Conservation (phyloP, 495 filamentous ascomycete species). For the Stereocaulon alpinum region DNA sequence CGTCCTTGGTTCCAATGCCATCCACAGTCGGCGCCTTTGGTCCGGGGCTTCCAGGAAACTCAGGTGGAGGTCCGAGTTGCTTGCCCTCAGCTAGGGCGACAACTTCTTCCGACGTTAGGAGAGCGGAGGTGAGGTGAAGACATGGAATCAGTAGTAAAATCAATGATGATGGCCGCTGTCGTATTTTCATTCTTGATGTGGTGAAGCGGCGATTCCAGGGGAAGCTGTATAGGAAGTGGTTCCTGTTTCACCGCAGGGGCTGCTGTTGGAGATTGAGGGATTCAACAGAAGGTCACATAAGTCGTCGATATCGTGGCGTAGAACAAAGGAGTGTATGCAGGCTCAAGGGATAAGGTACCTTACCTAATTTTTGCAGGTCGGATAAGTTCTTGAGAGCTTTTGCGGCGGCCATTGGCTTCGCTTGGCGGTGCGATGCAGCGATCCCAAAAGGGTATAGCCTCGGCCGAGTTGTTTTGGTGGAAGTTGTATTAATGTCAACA, state of each 20-base stretch:
- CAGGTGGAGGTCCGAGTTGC: slow-evolving; percentile 7
- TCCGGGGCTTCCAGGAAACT: slow-evolving; percentile 12
- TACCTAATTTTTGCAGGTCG: not conserved
- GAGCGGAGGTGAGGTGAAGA: slow-evolving; percentile 24
- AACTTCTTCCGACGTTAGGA: slow-evolving; percentile 21
- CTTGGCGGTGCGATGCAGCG: not conserved
- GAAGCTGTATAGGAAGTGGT: not conserved
- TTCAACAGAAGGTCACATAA: not conserved
- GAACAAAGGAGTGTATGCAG: not conserved
- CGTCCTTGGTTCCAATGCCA: slow-evolving; percentile 65
- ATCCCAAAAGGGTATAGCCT: slow-evolving; percentile 3
- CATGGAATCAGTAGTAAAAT: slow-evolving; percentile 38
- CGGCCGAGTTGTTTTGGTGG: slow-evolving; percentile 1
- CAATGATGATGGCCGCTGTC: slow-evolving; percentile 31
- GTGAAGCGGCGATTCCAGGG: not conserved
- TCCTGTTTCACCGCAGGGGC: not conserved
- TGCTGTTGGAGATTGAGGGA: not conserved
- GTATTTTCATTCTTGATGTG: slow-evolving; percentile 33
- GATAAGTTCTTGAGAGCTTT: not conserved
- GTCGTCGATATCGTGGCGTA: not conserved
- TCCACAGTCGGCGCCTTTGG: slow-evolving; percentile 29
- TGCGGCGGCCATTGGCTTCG: not conserved
- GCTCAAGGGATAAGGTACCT: not conserved
- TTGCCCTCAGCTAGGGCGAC: slow-evolving; percentile 20
- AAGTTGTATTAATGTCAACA: slow-evolving; percentile 1